These are phyloP conservation scores for Coniella lustricola DNA, from an alignment of 2,329 filamentous ascomycete species.

Conservation along the genomic window DNA sequence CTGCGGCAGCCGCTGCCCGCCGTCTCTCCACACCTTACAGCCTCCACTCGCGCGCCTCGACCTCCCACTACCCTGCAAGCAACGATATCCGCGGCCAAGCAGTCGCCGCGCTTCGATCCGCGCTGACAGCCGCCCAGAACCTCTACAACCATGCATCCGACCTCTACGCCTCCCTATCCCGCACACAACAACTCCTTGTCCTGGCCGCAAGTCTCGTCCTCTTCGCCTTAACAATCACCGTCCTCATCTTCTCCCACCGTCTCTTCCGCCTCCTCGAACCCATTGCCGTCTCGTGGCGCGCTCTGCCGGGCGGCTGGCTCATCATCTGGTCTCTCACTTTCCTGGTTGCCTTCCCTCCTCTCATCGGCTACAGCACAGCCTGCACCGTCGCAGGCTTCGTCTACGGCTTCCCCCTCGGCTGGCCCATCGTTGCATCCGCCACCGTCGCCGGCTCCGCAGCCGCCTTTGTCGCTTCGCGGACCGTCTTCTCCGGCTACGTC, in stretches of 20 bases:
- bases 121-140: slow-evolving; percentile 35
- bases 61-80: slow-evolving; percentile 29
- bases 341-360: slow-evolving; percentile 72
- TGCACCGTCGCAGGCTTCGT: slow-evolving; percentile 48
- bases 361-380: slow-evolving; percentile 80
- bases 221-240: slow-evolving; percentile 55
- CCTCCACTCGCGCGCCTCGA: slow-evolving; percentile 19
- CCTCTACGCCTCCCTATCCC: slow-evolving; percentile 49
- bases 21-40: slow-evolving; percentile 38
- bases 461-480: slow-evolving; percentile 75
- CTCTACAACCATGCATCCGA: slow-evolving; percentile 37
- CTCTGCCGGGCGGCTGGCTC: slow-evolving; percentile 62
- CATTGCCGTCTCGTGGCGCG: slow-evolving; percentile 68
- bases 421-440: slow-evolving; percentile 74
- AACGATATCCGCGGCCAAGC: slow-evolving; percentile 20
- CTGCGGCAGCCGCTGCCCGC: slow-evolving; percentile 23
- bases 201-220: slow-evolving; percentile 41
- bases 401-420: slow-evolving; percentile 56
- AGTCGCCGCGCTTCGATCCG: slow-evolving; percentile 30
- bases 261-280: slow-evolving; percentile 74
- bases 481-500: slow-evolving; percentile 71
- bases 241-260: slow-evolving; percentile 69
- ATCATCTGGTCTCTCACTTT: slow-evolving; percentile 73
- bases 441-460: slow-evolving; percentile 71
- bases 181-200: slow-evolving; percentile 55